Conservation (phyloP, 306 rosid genomes). For the Trifolium fragiferum region DNA sequence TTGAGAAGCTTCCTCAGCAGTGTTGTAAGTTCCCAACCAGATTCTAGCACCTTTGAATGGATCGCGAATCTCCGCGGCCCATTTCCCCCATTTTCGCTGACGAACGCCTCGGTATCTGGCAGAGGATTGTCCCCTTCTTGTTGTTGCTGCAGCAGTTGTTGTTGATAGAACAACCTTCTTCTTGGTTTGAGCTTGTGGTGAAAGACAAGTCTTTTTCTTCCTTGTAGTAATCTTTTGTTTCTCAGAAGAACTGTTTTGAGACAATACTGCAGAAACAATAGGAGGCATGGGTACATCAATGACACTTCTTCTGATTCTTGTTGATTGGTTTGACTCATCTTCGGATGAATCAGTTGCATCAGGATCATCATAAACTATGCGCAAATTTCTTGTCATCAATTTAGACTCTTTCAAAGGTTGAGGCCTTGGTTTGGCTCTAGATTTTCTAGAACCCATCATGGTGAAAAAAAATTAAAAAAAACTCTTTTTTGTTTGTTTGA, state of each 20-base stretch:
- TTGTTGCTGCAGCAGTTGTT: not conserved
- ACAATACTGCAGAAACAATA: not conserved
- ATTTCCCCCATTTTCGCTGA: slow-evolving; percentile 82
- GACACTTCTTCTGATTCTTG: slow-evolving; percentile 42
- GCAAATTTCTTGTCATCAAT: slow-evolving; percentile 53
- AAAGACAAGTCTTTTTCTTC: not conserved
- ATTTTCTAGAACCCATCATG: slow-evolving; percentile 51
- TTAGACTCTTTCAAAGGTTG: slow-evolving; percentile 25
- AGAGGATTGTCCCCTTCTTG: slow-evolving; percentile 37
- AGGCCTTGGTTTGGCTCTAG: slow-evolving; percentile 38
- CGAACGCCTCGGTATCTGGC: slow-evolving; percentile 75
- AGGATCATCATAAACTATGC: slow-evolving; percentile 66
- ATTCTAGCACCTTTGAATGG: slow-evolving; percentile 58
- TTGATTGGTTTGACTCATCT: slow-evolving; percentile 49
- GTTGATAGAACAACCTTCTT: slow-evolving; percentile 36
- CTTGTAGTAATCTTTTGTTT: slow-evolving; percentile 26
- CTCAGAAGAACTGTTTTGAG: slow-evolving; percentile 41
- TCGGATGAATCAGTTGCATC: slow-evolving; percentile 84
- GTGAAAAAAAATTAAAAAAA: not conserved
- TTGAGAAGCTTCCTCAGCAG: slow-evolving; percentile 74
- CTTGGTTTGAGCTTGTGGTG: slow-evolving; percentile 19
- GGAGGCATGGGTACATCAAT: slow-evolving; percentile 51
- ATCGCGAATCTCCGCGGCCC: slow-evolving; percentile 96
- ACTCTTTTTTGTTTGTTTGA: not conserved
- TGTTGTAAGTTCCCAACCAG: slow-evolving; percentile 84